Percentiles rank a stretch among this genome's conserved stretches.
Evolutionary conservation across 495 filamentous ascomycete genomes (phyloP).

Genomic region (Haplographium delicatum): DNA sequence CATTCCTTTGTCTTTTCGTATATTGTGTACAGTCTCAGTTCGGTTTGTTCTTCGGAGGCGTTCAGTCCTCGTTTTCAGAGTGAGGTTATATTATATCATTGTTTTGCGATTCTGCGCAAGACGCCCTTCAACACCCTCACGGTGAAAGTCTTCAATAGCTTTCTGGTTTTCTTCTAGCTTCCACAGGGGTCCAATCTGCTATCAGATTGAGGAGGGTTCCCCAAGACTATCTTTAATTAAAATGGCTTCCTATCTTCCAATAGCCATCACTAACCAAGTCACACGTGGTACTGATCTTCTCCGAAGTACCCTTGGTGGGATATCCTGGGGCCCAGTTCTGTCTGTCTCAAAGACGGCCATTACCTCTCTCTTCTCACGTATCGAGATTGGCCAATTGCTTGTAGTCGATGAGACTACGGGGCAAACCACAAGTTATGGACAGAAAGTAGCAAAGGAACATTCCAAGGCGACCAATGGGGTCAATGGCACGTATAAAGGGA

Average conservation of each 20-base stretch:
- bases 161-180: too few relatives aligned
- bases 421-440: slow-evolving; percentile 17
- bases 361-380: slow-evolving; percentile 35
- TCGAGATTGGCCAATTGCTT: slow-evolving; percentile 37
- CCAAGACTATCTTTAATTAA: neutral
- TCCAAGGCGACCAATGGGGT: slow-evolving; percentile 23
- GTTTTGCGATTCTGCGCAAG: slow-evolving; percentile 14
- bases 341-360: slow-evolving; percentile 34
- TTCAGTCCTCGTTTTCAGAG: neutral
- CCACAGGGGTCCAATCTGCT: neutral
- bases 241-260: slow-evolving; percentile 24
- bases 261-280: slow-evolving; percentile 10
- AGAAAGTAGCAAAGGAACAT: slow-evolving; percentile 20
- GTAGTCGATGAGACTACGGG: slow-evolving; percentile 35
- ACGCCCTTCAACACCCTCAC: neutral
- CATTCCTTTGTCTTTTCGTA: neutral
- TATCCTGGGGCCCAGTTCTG: slow-evolving; percentile 35
- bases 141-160: neutral
- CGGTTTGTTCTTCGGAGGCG: neutral
- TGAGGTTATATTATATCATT: too few relatives aligned
- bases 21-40: neutral
- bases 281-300: slow-evolving; percentile 24
- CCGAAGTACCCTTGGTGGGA: slow-evolving; percentile 31
- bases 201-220: too few relatives aligned
- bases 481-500: slow-evolving; percentile 7